Evolutionary conservation across 2,329 filamentous ascomycete genomes (phyloP).

Genomic region (Stagonosporopsis rhizophila): DNA sequence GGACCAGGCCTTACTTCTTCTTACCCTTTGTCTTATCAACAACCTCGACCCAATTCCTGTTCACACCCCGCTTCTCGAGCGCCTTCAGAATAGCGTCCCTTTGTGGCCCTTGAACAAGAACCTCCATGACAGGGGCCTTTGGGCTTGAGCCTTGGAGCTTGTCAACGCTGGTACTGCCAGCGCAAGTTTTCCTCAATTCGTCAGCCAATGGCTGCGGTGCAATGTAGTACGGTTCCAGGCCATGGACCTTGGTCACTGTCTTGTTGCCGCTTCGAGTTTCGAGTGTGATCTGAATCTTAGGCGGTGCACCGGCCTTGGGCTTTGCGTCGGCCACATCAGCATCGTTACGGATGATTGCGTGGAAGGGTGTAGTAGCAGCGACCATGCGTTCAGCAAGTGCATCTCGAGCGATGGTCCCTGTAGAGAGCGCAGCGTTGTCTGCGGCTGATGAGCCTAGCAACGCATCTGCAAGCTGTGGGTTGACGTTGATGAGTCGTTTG

Average conservation of each 20-base stretch:
- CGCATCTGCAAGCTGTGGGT: slow-evolving; percentile 68
- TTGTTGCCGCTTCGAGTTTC: slow-evolving; percentile 73
- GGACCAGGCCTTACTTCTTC: slow-evolving; percentile 49
- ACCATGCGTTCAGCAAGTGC: slow-evolving; percentile 66
- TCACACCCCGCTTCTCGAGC: slow-evolving; percentile 65
- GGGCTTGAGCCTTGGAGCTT: slow-evolving; percentile 66
- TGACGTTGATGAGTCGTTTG: slow-evolving; percentile 66
- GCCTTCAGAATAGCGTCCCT: slow-evolving; percentile 66
- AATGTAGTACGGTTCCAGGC: slow-evolving; percentile 68
- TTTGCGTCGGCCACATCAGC: slow-evolving; percentile 56
- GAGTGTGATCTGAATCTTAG: slow-evolving; percentile 65
- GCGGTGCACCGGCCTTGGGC: slow-evolving; percentile 66
- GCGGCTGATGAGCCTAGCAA: slow-evolving; percentile 62
- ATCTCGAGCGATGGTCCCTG: slow-evolving; percentile 66
- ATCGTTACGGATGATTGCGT: slow-evolving; percentile 62
- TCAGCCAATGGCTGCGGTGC: slow-evolving; percentile 67
- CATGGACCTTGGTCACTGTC: slow-evolving; percentile 68
- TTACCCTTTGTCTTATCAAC: slow-evolving; percentile 73
- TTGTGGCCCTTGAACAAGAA: slow-evolving; percentile 73
- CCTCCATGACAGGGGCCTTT: slow-evolving; percentile 69
- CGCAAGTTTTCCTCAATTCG: slow-evolving; percentile 71
- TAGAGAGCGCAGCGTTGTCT: slow-evolving; percentile 64
- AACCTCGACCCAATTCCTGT: slow-evolving; percentile 67
- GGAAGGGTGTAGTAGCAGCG: slow-evolving; percentile 62
- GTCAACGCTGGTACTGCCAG: slow-evolving; percentile 70